Conservation (phyloP, 176 grass and related monocot species). For the Triticum timopheevii region DNA sequence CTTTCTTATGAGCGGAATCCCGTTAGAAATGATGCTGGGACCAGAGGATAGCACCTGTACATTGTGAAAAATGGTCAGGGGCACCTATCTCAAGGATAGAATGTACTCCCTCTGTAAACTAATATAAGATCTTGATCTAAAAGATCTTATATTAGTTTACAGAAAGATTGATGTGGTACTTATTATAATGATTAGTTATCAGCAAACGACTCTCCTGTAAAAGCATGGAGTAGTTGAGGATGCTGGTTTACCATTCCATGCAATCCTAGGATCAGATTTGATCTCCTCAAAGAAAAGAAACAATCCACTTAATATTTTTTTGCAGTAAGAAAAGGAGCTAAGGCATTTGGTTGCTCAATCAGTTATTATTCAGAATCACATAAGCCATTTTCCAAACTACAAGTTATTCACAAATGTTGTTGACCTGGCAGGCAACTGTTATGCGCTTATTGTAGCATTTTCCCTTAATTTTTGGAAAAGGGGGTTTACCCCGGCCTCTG, state of each 20-base stretch:
- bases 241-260: not conserved
- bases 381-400: conserved; percentile 47
- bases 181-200: not conserved
- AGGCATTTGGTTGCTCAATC: conserved; percentile 75
- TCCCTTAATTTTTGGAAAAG: no score
- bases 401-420: conserved; percentile 56
- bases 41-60: no score
- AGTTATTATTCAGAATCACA: conserved; percentile 44
- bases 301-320: no score
- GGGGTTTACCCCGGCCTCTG: no score
- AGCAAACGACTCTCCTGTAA: not conserved
- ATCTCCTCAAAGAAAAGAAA: not conserved
- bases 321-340: conserved; percentile 79
- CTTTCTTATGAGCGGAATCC: no score
- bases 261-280: not conserved
- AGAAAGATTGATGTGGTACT: not conserved
- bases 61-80: not conserved
- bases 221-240: not conserved
- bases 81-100: not conserved
- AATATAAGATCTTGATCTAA: no score
- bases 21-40: no score
- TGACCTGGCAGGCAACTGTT: conserved; percentile 68
- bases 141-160: no score
- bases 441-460: conserved; percentile 67
- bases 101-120: no score